phyloP scores from a whole-genome alignment of 2,329 filamentous ascomycete species.

The Fusarium citri region DNA sequence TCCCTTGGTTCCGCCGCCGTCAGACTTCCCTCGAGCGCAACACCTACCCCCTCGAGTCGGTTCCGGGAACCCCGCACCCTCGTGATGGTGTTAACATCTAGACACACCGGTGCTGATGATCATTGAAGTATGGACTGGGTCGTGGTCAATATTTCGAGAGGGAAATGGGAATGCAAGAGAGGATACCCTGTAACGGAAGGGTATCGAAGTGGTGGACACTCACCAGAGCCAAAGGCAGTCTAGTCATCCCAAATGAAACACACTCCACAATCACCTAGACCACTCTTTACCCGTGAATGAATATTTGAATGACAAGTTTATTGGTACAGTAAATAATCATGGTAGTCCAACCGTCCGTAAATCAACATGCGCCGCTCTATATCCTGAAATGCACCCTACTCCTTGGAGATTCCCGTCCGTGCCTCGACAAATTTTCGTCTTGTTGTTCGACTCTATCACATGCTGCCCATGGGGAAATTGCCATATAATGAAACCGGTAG shows the following conservation, averaged over 20 bases:
- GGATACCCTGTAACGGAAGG: neutral
- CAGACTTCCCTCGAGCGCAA: neutral
- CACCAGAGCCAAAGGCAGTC: neutral
- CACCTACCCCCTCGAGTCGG: neutral
- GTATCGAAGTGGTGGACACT: neutral
- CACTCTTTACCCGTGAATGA: neutral
- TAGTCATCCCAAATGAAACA: neutral
- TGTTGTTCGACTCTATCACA: slow-evolving; percentile 27
- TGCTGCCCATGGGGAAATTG: slow-evolving; percentile 45
- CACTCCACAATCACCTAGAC: neutral
- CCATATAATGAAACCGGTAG: slow-evolving; percentile 50
- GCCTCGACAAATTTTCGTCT: slow-evolving; percentile 11
- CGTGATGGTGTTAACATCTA: neutral
- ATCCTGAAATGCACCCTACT: slow-evolving; percentile 36
- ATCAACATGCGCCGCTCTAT: slow-evolving; percentile 39
- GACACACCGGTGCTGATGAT: neutral
- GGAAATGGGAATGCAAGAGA: neutral
- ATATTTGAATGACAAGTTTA: slow-evolving; percentile 6
- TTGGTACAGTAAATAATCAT: slow-evolving; percentile 23
- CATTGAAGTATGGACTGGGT: neutral
- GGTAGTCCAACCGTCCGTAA: slow-evolving; percentile 22
- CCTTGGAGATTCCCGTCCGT: slow-evolving; percentile 35
- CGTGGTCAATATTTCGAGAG: neutral
- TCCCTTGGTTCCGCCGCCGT: neutral
- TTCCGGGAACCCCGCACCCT: neutral